Percentiles rank a stretch among this genome's conserved stretches.
phyloP scores from a whole-genome alignment of 2,329 filamentous ascomycete genomes.

The Botrytis fragariae region DNA sequence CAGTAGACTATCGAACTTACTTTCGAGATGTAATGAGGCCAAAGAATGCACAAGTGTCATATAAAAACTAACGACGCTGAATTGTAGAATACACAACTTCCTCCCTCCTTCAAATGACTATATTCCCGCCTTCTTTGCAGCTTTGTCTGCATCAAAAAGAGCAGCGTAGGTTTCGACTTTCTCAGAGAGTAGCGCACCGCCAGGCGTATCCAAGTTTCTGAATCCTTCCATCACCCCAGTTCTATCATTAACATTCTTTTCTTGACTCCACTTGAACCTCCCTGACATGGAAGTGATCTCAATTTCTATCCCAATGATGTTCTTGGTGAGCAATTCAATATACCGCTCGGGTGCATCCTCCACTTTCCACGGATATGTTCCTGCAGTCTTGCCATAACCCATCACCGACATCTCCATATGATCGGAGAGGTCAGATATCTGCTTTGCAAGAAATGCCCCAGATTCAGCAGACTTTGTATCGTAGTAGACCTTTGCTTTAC shows the following conservation, averaged over 20 bases:
- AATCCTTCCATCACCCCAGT: constrained; percentile 59
- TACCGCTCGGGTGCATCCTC: constrained; percentile 56
- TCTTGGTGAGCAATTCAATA: constrained; percentile 55
- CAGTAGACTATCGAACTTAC: neutral
- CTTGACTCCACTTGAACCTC: constrained; percentile 68
- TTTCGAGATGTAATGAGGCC: neutral
- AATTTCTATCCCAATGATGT: constrained; percentile 61
- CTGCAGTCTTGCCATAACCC: constrained; percentile 47
- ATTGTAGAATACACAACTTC: neutral
- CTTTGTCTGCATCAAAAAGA: constrained; percentile 18
- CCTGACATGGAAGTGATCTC: constrained; percentile 53
- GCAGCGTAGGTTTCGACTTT: constrained; percentile 2
- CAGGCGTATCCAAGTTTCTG: constrained; percentile 36
- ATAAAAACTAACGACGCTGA: too few relatives aligned
- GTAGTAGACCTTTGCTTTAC: constrained; percentile 52
- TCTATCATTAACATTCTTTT: constrained; percentile 51
- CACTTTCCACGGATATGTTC: constrained; percentile 52
- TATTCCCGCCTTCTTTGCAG: neutral
- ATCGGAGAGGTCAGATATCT: constrained; percentile 52
- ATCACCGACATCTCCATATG: constrained; percentile 55
- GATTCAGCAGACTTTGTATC: constrained; percentile 49
- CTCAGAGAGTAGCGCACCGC: neutral
- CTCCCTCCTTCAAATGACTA: neutral
- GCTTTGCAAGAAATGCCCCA: constrained; percentile 47
- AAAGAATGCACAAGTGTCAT: neutral